Conservation (phyloP, 2,329 filamentous ascomycete species). For the Trichophyton simii region DNA sequence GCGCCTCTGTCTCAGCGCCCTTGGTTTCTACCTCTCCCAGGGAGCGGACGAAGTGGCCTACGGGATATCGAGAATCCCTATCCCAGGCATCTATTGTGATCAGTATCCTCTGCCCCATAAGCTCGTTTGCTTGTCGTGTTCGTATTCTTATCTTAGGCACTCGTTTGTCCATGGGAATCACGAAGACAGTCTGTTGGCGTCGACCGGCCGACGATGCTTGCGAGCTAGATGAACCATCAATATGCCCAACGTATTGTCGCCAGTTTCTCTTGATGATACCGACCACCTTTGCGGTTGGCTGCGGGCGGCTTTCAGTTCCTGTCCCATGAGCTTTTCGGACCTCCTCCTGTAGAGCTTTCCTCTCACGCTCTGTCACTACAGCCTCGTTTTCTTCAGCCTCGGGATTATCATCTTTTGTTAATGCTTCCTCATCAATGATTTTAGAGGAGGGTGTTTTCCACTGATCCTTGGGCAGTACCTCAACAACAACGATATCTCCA, state of each 20-base stretch:
- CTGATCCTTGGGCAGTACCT: constrained; percentile 83
- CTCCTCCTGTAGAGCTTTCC: constrained; percentile 76
- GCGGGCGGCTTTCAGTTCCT: constrained; percentile 60
- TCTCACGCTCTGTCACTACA: constrained; percentile 79
- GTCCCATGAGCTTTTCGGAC: constrained; percentile 74
- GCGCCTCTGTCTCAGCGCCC: constrained; percentile 89
- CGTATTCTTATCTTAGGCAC: constrained; percentile 91
- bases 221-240: constrained; percentile 75
- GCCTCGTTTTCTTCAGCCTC: constrained; percentile 63
- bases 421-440: constrained; percentile 83
- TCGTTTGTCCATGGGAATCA: constrained; percentile 95
- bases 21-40: constrained; percentile 91
- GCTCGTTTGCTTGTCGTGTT: constrained; percentile 76
- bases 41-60: constrained; percentile 86
- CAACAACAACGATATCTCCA: constrained; percentile 84
- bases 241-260: constrained; percentile 93
- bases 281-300: constrained; percentile 85
- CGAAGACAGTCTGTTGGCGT: constrained; percentile 82
- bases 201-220: constrained; percentile 61
- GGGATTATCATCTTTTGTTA: constrained; percentile 88
- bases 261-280: constrained; percentile 92
- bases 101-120: constrained; percentile 80
- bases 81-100: constrained; percentile 96
- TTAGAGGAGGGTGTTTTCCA: constrained; percentile 96
- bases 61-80: constrained; percentile 78